Percentiles rank a stretch among this genome's conserved stretches.
Evolutionary conservation across 257 asterid genomes (phyloP).

Genomic region (Solanum corneliomulleri): DNA sequence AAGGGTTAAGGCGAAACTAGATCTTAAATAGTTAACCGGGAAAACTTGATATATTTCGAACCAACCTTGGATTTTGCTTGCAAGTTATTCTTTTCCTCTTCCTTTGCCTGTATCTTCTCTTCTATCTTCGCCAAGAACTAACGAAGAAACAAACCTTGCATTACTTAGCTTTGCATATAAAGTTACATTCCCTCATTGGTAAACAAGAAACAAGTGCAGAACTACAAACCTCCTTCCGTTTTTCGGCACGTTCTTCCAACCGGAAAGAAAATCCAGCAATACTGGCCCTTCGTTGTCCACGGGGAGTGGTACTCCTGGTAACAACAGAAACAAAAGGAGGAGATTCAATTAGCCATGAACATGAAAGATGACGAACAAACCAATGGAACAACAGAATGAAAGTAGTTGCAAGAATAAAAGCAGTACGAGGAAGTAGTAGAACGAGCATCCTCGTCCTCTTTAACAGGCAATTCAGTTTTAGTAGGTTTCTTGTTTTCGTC

Average conservation of each 20-base stretch:
- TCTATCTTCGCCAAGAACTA: conserved; percentile 85
- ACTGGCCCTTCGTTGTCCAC: conserved; percentile 35
- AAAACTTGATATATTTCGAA: neutral
- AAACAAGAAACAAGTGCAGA: neutral
- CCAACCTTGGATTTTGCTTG: conserved; percentile 77
- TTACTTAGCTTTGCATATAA: neutral
- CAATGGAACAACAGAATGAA: neutral
- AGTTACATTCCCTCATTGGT: neutral
- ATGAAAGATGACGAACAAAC: conserved; percentile 2
- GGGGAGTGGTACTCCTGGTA: conserved; percentile 35
- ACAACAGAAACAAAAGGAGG: neutral
- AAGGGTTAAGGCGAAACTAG: neutral
- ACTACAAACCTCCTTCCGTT: conserved; percentile 3
- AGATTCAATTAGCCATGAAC: neutral
- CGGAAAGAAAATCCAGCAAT: conserved; percentile 51
- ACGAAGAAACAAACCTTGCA: neutral
- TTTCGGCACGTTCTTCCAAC: conserved; percentile 71
- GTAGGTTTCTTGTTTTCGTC: conserved; percentile 21
- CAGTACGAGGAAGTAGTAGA: conserved; percentile 72
- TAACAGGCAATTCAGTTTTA: conserved; percentile 10
- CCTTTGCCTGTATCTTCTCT: conserved; percentile 77
- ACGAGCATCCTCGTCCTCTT: conserved; percentile 58
- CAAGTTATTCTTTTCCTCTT: conserved; percentile 46
- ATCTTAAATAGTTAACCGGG: neutral
- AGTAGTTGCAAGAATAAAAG: neutral